These are phyloP conservation scores for Tulasnella sp. DNA, from an alignment of 768 basidiomycete genomes.

Conservation along the genomic window DNA sequence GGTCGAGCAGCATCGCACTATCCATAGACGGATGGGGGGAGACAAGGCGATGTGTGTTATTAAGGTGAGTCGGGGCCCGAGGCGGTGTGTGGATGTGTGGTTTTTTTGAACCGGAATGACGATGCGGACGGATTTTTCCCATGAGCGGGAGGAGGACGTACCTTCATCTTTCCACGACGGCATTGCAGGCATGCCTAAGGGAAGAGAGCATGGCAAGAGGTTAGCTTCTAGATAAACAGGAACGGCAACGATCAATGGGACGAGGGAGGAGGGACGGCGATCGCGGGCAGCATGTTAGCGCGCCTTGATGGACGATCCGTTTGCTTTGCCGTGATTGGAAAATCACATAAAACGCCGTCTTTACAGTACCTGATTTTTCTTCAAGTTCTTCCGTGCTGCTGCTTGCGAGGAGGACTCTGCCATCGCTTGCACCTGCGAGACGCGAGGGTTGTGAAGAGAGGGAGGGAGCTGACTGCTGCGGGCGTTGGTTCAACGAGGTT, in stretches of 20 bases:
- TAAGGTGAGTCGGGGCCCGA: not conserved
- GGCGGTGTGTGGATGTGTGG: no score
- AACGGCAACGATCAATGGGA: not conserved
- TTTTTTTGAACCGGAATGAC: not conserved
- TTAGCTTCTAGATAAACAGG: not conserved
- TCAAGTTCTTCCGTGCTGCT: not conserved
- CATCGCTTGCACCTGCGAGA: not conserved
- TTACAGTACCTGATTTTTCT: slow-evolving; percentile 9
- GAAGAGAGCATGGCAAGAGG: not conserved
- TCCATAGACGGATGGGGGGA: not conserved
- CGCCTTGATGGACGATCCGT: no score
- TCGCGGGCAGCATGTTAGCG: slow-evolving; percentile 1
- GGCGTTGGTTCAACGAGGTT: not conserved
- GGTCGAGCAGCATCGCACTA: slow-evolving; percentile 13
- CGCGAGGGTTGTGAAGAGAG: not conserved
- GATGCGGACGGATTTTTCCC: not conserved
- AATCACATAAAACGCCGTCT: not conserved
- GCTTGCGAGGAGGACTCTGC: not conserved
- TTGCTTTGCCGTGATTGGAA: not conserved
- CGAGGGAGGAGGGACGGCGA: not conserved
- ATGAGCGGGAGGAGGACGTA: not conserved
- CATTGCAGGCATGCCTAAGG: slow-evolving; percentile 10
- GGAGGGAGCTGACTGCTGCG: no score
- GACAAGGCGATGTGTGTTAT: not conserved
- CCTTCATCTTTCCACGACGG: slow-evolving; percentile 11